Evolutionary conservation across 2,329 filamentous ascomycete species (phyloP).

Genomic region (Clonostachys solani): DNA sequence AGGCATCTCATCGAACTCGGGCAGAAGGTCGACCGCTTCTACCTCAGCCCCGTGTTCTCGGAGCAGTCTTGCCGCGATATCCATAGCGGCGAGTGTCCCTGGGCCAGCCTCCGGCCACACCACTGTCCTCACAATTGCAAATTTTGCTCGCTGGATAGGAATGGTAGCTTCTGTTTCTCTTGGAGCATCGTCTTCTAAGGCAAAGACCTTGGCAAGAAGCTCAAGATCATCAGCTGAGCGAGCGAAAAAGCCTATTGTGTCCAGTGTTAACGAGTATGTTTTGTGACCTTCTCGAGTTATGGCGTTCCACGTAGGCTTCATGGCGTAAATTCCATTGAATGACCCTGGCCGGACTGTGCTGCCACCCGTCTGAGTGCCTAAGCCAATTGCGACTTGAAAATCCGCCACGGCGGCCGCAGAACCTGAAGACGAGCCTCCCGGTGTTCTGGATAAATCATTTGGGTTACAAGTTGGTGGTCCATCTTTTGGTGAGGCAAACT

Average conservation of each 20-base stretch:
- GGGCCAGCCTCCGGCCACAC: slow-evolving; percentile 43
- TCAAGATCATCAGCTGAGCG: slow-evolving; percentile 51
- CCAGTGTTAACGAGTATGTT: slow-evolving; percentile 21
- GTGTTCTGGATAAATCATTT: slow-evolving; percentile 57
- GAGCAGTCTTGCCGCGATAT: slow-evolving; percentile 31
- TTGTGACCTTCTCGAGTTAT: slow-evolving; percentile 1
- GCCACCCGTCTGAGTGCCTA: slow-evolving; percentile 61
- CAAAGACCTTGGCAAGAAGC: slow-evolving; percentile 46
- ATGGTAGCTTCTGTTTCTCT: background rate
- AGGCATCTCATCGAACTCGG: slow-evolving; percentile 40
- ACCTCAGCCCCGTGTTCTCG: slow-evolving; percentile 44
- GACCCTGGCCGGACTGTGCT: slow-evolving; percentile 56
- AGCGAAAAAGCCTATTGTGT: slow-evolving; percentile 55
- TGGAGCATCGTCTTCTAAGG: slow-evolving; percentile 31
- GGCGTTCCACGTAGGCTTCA: slow-evolving; percentile 11
- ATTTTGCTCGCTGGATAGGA: slow-evolving; percentile 40
- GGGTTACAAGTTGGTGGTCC: slow-evolving; percentile 52
- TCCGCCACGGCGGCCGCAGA: slow-evolving; percentile 61
- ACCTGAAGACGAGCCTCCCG: slow-evolving; percentile 61
- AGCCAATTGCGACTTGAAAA: slow-evolving; percentile 49
- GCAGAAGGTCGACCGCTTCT: slow-evolving; percentile 48
- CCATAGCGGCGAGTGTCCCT: slow-evolving; percentile 36
- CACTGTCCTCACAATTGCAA: slow-evolving; percentile 50
- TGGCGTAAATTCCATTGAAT: slow-evolving; percentile 46
- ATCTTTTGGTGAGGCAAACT: slow-evolving; percentile 48